A percentile compares a stretch with the other conserved stretches of the same genome.
Conservation (phyloP, 179 eudicot genomes). For the Beta lomatogona region DNA sequence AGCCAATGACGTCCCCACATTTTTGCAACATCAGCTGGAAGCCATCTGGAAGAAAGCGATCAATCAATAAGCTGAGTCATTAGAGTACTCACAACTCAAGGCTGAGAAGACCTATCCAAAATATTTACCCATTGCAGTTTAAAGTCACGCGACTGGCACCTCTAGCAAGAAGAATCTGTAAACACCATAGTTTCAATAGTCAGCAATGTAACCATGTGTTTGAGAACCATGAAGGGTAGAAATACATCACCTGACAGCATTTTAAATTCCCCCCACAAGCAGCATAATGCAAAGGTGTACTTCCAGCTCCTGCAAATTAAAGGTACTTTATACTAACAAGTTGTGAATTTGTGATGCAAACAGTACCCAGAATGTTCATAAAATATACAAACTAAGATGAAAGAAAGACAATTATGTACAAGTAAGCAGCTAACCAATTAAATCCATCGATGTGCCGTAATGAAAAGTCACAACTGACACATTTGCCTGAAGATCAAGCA, state of each 20-base stretch:
- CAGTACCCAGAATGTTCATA: neutral
- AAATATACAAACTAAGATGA: neutral
- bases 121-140: conserved; percentile 87
- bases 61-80: conserved; percentile 8
- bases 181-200: conserved; percentile 17
- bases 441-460: conserved; percentile 95
- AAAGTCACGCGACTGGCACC: conserved; percentile 83
- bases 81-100: neutral
- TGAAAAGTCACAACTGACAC: conserved; percentile 84
- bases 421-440: conserved; percentile 61
- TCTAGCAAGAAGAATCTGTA: conserved; percentile 83
- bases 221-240: conserved; percentile 1
- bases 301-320: conserved; percentile 79
- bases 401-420: neutral
- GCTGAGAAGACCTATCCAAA: neutral
- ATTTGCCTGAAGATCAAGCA: conserved; percentile 71
- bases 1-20: conserved; percentile 99
- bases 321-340: neutral
- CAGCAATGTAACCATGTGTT: conserved; percentile 2
- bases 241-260: conserved; percentile 77
- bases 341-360: neutral
- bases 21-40: conserved; percentile 89
- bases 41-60: conserved; percentile 63
- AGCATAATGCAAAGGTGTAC: conserved; percentile 98
- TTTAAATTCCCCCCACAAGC: conserved; percentile 96